Percentiles rank a stretch among this genome's conserved stretches.
phyloP scores from a whole-genome alignment of 768 basidiomycete genomes.

The Auriscalpium orientale region DNA sequence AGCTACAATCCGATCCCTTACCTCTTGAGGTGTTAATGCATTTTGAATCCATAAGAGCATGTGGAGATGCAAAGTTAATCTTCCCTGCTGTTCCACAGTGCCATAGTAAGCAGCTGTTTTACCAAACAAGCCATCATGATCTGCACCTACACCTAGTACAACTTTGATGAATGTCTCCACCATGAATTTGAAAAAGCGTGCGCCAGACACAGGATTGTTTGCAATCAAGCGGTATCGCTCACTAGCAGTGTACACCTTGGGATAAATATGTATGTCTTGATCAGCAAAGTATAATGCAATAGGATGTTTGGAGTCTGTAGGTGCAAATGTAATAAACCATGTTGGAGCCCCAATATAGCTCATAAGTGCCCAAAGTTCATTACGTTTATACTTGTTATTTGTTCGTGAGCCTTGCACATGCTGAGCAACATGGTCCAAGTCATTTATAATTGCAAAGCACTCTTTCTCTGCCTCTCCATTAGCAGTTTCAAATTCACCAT shows the following conservation, averaged over 20 bases:
- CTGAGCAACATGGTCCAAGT: conserved; percentile 8
- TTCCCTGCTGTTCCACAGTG: background rate
- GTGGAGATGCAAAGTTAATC: conserved; percentile 19
- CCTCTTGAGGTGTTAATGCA: conserved; percentile 10
- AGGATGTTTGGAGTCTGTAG: conserved; percentile 15
- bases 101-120: conserved; percentile 16
- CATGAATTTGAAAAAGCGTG: conserved; percentile 16
- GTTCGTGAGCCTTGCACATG: conserved; percentile 13
- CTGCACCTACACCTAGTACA: background rate
- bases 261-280: background rate
- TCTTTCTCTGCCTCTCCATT: conserved; percentile 4
- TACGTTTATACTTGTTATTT: conserved; percentile 7
- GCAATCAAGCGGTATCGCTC: conserved; percentile 3
- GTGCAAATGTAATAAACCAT: conserved; percentile 19
- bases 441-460: conserved; percentile 7
- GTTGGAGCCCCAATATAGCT: conserved; percentile 8
- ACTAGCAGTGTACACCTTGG: background rate
- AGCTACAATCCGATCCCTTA: conserved; percentile 11
- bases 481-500: background rate
- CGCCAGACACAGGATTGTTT: conserved; percentile 12
- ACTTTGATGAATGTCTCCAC: background rate
- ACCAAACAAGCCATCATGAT: conserved; percentile 11
- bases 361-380: conserved; percentile 16
- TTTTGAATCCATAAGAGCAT: conserved; percentile 12
- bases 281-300: conserved; percentile 14